Conservation (phyloP, 2,329 filamentous ascomycete genomes). For the Beauveria scarabaeidicola region DNA sequence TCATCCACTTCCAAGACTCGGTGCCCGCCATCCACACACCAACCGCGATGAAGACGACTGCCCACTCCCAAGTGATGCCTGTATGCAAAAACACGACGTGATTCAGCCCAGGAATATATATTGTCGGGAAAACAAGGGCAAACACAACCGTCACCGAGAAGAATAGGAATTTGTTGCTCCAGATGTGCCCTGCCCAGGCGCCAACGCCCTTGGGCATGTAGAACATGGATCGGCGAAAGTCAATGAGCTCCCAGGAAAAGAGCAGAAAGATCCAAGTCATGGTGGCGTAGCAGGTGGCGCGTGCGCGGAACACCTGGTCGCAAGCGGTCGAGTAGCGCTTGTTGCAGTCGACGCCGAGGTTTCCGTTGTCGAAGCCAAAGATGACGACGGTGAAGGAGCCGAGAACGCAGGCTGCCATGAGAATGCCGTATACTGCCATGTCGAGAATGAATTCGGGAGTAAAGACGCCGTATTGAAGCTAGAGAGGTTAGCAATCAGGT, state of each 20-base stretch:
- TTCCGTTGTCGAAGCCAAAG: constrained; percentile 45
- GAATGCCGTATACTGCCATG: constrained; percentile 54
- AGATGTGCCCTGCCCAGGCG: constrained; percentile 48
- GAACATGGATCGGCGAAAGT: constrained; percentile 59
- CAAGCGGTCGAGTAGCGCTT: constrained; percentile 40
- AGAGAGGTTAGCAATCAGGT: not conserved
- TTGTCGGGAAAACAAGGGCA: constrained; percentile 47
- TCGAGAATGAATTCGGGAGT: constrained; percentile 55
- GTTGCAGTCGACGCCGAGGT: constrained; percentile 53
- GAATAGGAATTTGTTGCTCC: constrained; percentile 46
- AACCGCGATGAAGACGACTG: constrained; percentile 52
- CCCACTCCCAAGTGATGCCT: constrained; percentile 63
- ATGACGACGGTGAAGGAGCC: constrained; percentile 49
- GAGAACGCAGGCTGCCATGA: constrained; percentile 53
- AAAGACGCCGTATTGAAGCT: constrained; percentile 48
- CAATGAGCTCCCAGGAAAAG: constrained; percentile 61
- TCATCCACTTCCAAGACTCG: constrained; percentile 60
- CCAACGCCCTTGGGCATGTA: constrained; percentile 35
- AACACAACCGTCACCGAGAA: constrained; percentile 43
- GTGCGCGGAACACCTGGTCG: constrained; percentile 52
- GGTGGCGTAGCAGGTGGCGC: constrained; percentile 57
- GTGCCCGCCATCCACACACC: constrained; percentile 55
- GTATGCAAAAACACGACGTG: constrained; percentile 56
- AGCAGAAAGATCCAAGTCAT: constrained; percentile 62
- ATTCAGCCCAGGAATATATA: constrained; percentile 64